Percentiles rank a stretch among this genome's conserved stretches.
Evolutionary conservation across 2,329 filamentous ascomycete species (phyloP).

Genomic region (Hypomyces perniciosus): DNA sequence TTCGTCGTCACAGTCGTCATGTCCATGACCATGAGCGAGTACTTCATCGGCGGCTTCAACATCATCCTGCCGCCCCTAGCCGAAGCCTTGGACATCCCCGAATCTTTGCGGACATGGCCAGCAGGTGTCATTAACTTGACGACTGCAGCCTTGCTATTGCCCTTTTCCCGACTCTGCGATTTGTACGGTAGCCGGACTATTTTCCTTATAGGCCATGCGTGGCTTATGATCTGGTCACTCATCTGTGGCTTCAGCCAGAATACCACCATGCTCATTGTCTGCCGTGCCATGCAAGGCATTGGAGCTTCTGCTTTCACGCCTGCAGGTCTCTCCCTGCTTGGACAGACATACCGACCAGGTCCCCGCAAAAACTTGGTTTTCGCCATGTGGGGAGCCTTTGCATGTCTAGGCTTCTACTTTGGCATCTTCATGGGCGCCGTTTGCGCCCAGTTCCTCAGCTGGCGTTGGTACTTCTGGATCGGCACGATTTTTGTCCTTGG

Average conservation of each 20-base stretch:
- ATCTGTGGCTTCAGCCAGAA: slow-evolving; percentile 63
- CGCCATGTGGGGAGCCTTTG: slow-evolving; percentile 53
- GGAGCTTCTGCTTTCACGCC: slow-evolving; percentile 65
- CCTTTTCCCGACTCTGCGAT: slow-evolving; percentile 56
- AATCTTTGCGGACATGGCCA: slow-evolving; percentile 56
- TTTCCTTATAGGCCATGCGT: slow-evolving; percentile 53
- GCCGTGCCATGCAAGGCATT: slow-evolving; percentile 67
- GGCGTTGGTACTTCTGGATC: slow-evolving; percentile 68
- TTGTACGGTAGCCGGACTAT: slow-evolving; percentile 57
- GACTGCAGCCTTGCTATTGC: slow-evolving; percentile 53
- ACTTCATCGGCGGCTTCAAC: slow-evolving; percentile 70
- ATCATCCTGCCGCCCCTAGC: slow-evolving; percentile 65
- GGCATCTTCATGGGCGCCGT: slow-evolving; percentile 65
- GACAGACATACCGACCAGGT: slow-evolving; percentile 62
- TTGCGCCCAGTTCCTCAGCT: slow-evolving; percentile 52
- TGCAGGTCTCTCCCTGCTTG: slow-evolving; percentile 64
- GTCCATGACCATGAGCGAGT: slow-evolving; percentile 64
- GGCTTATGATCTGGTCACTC: slow-evolving; percentile 65
- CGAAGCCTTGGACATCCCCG: slow-evolving; percentile 57
- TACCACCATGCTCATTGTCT: slow-evolving; percentile 65
- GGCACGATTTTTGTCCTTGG: slow-evolving; percentile 42
- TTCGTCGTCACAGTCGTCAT: slow-evolving; percentile 58
- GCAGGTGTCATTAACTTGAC: slow-evolving; percentile 56
- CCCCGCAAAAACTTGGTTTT: slow-evolving; percentile 66
- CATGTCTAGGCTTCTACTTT: slow-evolving; percentile 53